Base-by-base conservation (phyloP, 768 basidiomycete species). In the Albatrellus ellisii region DNA sequence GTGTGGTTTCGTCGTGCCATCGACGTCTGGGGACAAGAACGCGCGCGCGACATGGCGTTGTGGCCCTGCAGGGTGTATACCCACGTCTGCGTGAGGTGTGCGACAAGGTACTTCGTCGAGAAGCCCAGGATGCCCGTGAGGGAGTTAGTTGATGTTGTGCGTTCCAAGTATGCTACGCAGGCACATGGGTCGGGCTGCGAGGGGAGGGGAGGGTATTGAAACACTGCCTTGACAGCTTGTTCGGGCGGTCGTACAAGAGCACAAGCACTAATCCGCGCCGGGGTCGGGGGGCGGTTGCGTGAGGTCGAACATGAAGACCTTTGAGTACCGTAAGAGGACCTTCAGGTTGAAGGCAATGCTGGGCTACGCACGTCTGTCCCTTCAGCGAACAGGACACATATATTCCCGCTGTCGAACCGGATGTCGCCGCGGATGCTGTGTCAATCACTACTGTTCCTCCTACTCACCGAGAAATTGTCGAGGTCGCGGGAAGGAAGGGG, bases 321-420 rank as follows among this genome's bases (percentile, higher is more conserved):
- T 71, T 15, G 75, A 78, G 47, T 77, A 73, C 21, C 73, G 59
- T 0, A 67, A 63, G 54, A 71, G 45, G 33, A 57, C 54, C 3
- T 58, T 56, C 15, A 60, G 66, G 51, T 77, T 73, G 61, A 75
- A 76, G 1, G 67, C 68, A 26, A 65, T 64, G 4, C 34, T 18
- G 6, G 47, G 42, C 35, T 46, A 39, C 12, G 52, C 47, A 22
- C 57, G 50, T 65, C 61, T 26, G 64, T 55, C 6, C 55, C 61
- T 24, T 64, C 56, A 6, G 54, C 48, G 20, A 48, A 42, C 28
- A 70, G 54, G 3, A 78, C 62, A 14, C 76, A 56, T 36, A 77
- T 62, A 52, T 76, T 78, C 14, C 74, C 75, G 48, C 76, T 75
- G 18, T 75, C 70, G 50, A 78, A 73, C 70, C 70, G 76, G 12